These are phyloP conservation scores for Neurospora crassa DNA, from an alignment of 2,329 filamentous ascomycete species.

Conservation along the genomic window DNA sequence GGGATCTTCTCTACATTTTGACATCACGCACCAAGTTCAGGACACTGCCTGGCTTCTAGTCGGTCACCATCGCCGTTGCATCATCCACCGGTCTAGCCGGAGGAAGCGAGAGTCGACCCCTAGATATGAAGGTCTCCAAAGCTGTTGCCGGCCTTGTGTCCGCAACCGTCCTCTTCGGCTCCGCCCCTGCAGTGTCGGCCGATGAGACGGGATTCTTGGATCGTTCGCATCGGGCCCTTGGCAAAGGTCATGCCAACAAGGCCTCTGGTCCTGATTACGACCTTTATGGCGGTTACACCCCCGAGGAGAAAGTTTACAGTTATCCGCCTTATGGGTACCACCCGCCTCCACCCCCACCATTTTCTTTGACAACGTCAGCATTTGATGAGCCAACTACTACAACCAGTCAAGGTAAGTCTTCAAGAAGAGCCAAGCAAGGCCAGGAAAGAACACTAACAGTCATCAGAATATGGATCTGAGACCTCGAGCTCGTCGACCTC, in stretches of 20 bases:
- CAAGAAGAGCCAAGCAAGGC: not conserved
- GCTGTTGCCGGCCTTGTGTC: conserved; percentile 25
- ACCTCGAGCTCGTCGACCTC: conserved; percentile 3
- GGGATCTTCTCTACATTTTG: not conserved
- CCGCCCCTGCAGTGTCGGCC: conserved; percentile 11
- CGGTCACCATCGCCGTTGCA: not conserved
- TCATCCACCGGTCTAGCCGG: not conserved
- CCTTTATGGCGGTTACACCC: conserved; percentile 1
- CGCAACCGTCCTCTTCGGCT: conserved; percentile 22
- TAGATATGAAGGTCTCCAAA: conserved; percentile 29
- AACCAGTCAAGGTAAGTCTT: conserved; percentile 7
- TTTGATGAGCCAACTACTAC: conserved; percentile 1
- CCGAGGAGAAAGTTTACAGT: conserved; percentile 8
- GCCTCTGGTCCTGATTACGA: not conserved
- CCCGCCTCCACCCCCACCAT: conserved; percentile 7
- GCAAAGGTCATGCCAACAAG: not conserved
- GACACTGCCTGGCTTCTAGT: not conserved
- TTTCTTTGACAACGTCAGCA: not conserved
- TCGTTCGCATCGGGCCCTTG: conserved; percentile 13
- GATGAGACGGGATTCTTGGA: conserved; percentile 13
- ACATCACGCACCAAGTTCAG: not conserved
- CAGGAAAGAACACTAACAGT: not conserved
- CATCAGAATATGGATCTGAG: conserved; percentile 6
- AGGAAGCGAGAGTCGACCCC: not conserved
- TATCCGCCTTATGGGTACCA: conserved; percentile 17